Conservation (phyloP, 257 asterid species). For the Penstemon newberryi region DNA sequence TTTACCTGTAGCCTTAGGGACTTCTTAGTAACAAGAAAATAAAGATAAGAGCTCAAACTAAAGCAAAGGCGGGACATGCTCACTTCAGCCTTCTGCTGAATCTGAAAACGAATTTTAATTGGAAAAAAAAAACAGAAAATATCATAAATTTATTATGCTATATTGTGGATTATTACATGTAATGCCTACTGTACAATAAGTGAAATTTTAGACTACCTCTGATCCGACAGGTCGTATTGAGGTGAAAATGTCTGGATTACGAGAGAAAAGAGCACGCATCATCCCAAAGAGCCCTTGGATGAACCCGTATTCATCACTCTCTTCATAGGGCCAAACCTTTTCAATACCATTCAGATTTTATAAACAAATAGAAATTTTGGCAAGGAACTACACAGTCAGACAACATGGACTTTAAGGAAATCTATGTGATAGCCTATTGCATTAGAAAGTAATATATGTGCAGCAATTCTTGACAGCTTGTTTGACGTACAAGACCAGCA, state of each 20-base stretch:
- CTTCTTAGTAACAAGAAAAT: slow-evolving; percentile 75
- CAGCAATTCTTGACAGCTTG: slow-evolving; percentile 10
- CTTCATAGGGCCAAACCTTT: slow-evolving; percentile 98
- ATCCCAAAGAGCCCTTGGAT: slow-evolving; percentile 82
- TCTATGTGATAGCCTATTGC: background rate
- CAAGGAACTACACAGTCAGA: slow-evolving; percentile 15
- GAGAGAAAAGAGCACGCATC: slow-evolving; percentile 72
- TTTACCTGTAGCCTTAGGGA: slow-evolving; percentile 78
- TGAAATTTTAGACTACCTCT: slow-evolving; percentile 54
- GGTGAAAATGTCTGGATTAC: slow-evolving; percentile 56
- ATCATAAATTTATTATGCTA: background rate
- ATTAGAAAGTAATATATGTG: slow-evolving; percentile 20
- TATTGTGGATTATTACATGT: background rate
- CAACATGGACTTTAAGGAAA: slow-evolving; percentile 11
- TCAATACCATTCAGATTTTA: slow-evolving; percentile 29
- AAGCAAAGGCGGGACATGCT: slow-evolving; percentile 77
- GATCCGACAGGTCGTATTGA: slow-evolving; percentile 46
- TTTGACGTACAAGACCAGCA: slow-evolving; percentile 17
- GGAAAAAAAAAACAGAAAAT: background rate
- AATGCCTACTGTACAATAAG: slow-evolving; percentile 7
- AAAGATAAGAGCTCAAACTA: slow-evolving; percentile 88
- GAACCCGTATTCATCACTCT: slow-evolving; percentile 78
- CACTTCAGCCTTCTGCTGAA: slow-evolving; percentile 63
- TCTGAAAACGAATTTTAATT: slow-evolving; percentile 43
- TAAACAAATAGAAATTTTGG: slow-evolving; percentile 30